Evolutionary conservation across 345 rosid genomes (phyloP).

Genomic region (Dipteronia sinensis): DNA sequence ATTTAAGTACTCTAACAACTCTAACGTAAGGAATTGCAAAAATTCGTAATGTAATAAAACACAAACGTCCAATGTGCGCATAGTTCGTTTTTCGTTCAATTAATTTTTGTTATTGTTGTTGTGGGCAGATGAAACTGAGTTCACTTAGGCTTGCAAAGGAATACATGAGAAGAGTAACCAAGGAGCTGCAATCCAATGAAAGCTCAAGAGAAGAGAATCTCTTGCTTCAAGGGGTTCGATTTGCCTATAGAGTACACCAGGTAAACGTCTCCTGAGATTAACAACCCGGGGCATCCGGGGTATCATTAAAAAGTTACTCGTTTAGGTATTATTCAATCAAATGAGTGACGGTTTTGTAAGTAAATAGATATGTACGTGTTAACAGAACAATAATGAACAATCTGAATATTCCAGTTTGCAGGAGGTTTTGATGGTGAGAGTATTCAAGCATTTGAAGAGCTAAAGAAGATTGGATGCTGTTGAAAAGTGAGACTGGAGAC

Average conservation of each 20-base stretch:
- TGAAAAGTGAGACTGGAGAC: neutral
- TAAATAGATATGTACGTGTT: too few relatives aligned
- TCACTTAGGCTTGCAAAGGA: conserved; percentile 65
- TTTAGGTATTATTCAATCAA: neutral
- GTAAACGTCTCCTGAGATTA: conserved; percentile 32
- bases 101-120: too few relatives aligned
- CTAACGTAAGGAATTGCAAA: too few relatives aligned
- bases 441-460: conserved; percentile 58
- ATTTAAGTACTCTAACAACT: too few relatives aligned
- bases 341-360: too few relatives aligned
- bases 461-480: conserved; percentile 46
- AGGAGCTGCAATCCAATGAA: conserved; percentile 46
- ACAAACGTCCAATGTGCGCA: too few relatives aligned
- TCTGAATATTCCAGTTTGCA: conserved; percentile 64
- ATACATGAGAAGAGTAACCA: conserved; percentile 64
- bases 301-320: too few relatives aligned
- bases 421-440: conserved; percentile 88
- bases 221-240: conserved; percentile 76
- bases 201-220: conserved; percentile 43
- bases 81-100: too few relatives aligned
- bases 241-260: conserved; percentile 86
- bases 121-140: conserved; percentile 70
- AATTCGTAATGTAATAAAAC: too few relatives aligned
- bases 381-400: conserved; percentile 3
- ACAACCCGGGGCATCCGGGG: too few relatives aligned